These are phyloP conservation scores for Ophiostoma piceae DNA, from an alignment of 2,329 filamentous ascomycete species.

Conservation along the genomic window DNA sequence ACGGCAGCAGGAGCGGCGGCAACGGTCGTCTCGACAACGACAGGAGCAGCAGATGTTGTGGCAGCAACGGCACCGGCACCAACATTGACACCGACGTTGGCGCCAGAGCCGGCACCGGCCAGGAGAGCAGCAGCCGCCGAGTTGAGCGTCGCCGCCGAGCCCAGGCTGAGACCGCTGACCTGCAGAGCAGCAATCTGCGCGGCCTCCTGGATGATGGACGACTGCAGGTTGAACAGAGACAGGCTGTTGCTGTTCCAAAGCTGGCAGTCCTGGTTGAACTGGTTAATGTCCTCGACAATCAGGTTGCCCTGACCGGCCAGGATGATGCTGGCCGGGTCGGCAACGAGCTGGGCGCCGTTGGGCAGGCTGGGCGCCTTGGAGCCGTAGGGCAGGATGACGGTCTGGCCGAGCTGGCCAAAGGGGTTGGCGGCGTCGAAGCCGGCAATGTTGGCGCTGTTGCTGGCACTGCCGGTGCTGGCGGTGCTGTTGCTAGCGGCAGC, in stretches of 20 bases:
- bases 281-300: conserved; percentile 35
- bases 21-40: background rate
- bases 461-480: background rate
- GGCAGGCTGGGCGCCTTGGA: conserved; percentile 32
- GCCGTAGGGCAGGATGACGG: conserved; percentile 36
- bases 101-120: background rate
- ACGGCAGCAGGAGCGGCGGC: background rate
- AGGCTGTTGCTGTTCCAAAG: conserved; percentile 31
- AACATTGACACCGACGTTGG: background rate
- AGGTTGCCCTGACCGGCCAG: conserved; percentile 33
- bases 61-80: background rate
- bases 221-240: conserved; percentile 32
- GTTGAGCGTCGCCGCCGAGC: conserved; percentile 24
- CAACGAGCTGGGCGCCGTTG: conserved; percentile 33
- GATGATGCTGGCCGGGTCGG: conserved; percentile 39
- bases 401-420: conserved; percentile 35
- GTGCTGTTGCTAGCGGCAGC: background rate
- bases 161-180: conserved; percentile 30
- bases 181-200: conserved; percentile 32
- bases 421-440: conserved; percentile 34
- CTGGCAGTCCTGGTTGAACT: conserved; percentile 35
- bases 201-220: conserved; percentile 31
- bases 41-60: background rate
- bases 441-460: conserved; percentile 22
- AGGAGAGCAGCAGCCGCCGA: conserved; percentile 22